Evolutionary conservation across 352 stramenopile genomes (phyloP).

Genomic region (Globisporangium recalcitrans): DNA sequence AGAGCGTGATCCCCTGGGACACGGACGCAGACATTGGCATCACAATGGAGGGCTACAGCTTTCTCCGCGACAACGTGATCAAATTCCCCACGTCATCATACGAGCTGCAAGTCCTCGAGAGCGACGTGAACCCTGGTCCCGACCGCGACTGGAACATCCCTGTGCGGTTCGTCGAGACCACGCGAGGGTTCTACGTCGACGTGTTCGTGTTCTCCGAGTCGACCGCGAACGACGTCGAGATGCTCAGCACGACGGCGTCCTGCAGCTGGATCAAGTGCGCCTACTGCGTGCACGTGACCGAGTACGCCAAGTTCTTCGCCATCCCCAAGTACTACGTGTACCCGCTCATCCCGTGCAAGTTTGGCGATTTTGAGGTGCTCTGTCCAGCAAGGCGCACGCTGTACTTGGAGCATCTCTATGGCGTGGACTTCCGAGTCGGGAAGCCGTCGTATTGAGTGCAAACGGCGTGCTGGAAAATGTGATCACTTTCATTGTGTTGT

Average conservation of each 20-base stretch:
- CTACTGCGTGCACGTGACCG: conserved; percentile 34
- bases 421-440: conserved; percentile 30
- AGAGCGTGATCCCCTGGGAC: conserved; percentile 51
- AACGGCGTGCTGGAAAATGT: background rate
- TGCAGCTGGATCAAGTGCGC: conserved; percentile 40
- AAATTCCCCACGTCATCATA: conserved; percentile 23
- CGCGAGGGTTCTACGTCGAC: conserved; percentile 60
- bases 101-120: conserved; percentile 49
- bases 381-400: conserved; percentile 40
- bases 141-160: conserved; percentile 53
- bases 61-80: conserved; percentile 27
- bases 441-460: background rate
- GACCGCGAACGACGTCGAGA: conserved; percentile 20
- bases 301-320: conserved; percentile 27
- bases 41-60: conserved; percentile 32
- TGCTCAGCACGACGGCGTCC: conserved; percentile 37
- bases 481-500: no score
- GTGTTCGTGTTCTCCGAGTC: conserved; percentile 53
- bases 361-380: conserved; percentile 40
- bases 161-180: conserved; percentile 47
- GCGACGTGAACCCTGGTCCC: conserved; percentile 24
- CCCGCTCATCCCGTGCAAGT: conserved; percentile 38
- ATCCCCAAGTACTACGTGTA: conserved; percentile 44
- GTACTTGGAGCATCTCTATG: conserved; percentile 60
- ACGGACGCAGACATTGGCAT: conserved; percentile 52